Percentiles rank a stretch among this genome's conserved stretches.
Conservation (phyloP, 2,329 filamentous ascomycete species). For the Fonsecaea nubica region DNA sequence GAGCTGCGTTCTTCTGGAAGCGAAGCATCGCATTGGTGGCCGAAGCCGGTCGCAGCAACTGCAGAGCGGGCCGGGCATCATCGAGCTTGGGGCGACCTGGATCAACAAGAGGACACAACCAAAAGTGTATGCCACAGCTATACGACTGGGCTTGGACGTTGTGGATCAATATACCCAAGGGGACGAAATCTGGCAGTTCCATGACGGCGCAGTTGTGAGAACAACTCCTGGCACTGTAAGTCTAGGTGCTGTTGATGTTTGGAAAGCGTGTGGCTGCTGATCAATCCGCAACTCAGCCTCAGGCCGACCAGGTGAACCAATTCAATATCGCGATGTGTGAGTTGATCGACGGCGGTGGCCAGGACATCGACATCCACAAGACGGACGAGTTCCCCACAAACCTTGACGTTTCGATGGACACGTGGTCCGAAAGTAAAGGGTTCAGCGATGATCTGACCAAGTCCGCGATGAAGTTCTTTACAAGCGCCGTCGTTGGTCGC, state of each 20-base stretch:
- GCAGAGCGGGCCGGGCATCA: constrained; percentile 42
- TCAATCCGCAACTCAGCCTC: constrained; percentile 9
- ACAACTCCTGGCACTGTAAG: constrained; percentile 19
- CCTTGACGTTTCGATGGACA: constrained; percentile 25
- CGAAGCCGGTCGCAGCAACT: constrained; percentile 55
- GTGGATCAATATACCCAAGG: constrained; percentile 58
- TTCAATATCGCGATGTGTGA: constrained; percentile 22
- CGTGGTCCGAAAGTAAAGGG: constrained; percentile 23
- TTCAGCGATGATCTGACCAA: constrained; percentile 10
- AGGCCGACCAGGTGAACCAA: constrained; percentile 6
- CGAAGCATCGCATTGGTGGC: constrained; percentile 58
- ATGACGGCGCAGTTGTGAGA: constrained; percentile 42
- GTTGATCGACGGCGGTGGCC: constrained; percentile 9
- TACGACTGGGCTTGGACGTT: constrained; percentile 47
- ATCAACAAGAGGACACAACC: constrained; percentile 63
- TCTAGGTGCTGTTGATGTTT: background rate
- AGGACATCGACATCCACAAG: constrained; percentile 23
- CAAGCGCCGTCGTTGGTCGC: constrained; percentile 53
- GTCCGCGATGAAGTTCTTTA: constrained; percentile 35
- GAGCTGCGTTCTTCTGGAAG: constrained; percentile 55
- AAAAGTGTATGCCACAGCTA: constrained; percentile 50
- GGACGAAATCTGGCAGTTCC: constrained; percentile 50
- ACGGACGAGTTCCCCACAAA: constrained; percentile 16
- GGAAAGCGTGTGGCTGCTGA: background rate
- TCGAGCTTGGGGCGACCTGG: constrained; percentile 66